Evolutionary conservation across 305 asterid species (phyloP).

Genomic region (Withania somnifera): DNA sequence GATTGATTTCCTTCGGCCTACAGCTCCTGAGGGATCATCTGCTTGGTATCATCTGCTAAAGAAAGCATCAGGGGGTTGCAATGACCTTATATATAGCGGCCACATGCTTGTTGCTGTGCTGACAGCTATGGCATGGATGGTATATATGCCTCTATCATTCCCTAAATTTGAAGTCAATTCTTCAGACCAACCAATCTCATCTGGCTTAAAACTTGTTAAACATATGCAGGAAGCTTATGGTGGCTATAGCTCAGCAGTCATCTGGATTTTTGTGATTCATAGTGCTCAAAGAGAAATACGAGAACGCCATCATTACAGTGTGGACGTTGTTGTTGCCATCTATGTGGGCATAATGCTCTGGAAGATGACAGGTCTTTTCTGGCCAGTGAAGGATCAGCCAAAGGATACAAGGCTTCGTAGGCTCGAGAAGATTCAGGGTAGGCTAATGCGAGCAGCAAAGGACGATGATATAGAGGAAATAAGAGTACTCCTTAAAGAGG

Average conservation of each 20-base stretch:
- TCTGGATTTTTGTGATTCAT: slow-evolving; percentile 78
- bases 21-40: slow-evolving; percentile 53
- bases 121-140: slow-evolving; percentile 99
- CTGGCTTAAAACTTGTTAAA: neutral
- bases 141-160: slow-evolving; percentile 13
- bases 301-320: slow-evolving; percentile 89
- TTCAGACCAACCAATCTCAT: neutral
- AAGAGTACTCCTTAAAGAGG: slow-evolving; percentile 54
- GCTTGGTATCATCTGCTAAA: slow-evolving; percentile 76
- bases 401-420: slow-evolving; percentile 29
- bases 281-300: slow-evolving; percentile 92
- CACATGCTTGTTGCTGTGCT: slow-evolving; percentile 94
- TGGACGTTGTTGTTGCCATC: slow-evolving; percentile 71
- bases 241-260: slow-evolving; percentile 57
- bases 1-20: slow-evolving; percentile 73
- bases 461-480: slow-evolving; percentile 69
- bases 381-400: slow-evolving; percentile 60
- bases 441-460: slow-evolving; percentile 68
- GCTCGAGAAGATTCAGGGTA: slow-evolving; percentile 53
- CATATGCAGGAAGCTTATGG: slow-evolving; percentile 83
- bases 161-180: neutral
- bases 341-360: slow-evolving; percentile 86
- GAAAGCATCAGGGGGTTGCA: slow-evolving; percentile 91
- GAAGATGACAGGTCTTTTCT: slow-evolving; percentile 63
- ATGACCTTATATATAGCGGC: slow-evolving; percentile 87